These are phyloP conservation scores for Candida labiduridarum DNA, from an alignment of 1,139 yeast species.

Conservation along the genomic window DNA sequence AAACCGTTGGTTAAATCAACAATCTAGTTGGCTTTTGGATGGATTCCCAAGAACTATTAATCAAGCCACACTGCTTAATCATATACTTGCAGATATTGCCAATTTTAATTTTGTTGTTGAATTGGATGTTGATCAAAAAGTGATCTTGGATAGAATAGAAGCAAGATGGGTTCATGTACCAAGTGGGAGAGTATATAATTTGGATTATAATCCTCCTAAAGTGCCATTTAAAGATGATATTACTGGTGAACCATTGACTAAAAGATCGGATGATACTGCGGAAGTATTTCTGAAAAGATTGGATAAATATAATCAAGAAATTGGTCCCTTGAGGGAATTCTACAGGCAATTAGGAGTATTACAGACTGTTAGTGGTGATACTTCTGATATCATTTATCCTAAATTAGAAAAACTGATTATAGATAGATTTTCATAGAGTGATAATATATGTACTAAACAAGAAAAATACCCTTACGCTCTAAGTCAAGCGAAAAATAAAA, in stretches of 20 bases:
- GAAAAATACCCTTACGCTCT: too few relatives aligned
- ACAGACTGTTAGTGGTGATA: constrained; percentile 65
- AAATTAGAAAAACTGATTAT: constrained; percentile 51
- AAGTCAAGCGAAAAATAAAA: too few relatives aligned
- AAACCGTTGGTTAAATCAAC: constrained; percentile 47
- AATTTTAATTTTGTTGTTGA: constrained; percentile 76
- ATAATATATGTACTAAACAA: background rate
- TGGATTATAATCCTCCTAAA: constrained; percentile 88
- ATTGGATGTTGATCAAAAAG: constrained; percentile 77
- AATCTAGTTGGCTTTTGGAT: constrained; percentile 74
- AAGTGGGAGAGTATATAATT: constrained; percentile 84
- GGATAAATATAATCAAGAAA: constrained; percentile 58
- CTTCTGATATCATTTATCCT: constrained; percentile 84
- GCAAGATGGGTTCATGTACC: constrained; percentile 83
- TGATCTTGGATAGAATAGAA: constrained; percentile 78
- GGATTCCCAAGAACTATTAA: constrained; percentile 84
- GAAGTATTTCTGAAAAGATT: constrained; percentile 71
- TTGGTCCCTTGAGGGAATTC: constrained; percentile 66
- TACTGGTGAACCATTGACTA: constrained; percentile 82
- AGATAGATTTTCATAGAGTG: constrained; percentile 16
- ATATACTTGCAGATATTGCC: constrained; percentile 42
- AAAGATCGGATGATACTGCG: constrained; percentile 78
- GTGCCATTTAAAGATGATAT: constrained; percentile 79
- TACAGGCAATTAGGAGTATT: constrained; percentile 58
- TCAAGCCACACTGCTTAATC: constrained; percentile 68